phyloP scores from a whole-genome alignment of 164 flowering plant genomes.

The Nymphaea thermarum region DNA sequence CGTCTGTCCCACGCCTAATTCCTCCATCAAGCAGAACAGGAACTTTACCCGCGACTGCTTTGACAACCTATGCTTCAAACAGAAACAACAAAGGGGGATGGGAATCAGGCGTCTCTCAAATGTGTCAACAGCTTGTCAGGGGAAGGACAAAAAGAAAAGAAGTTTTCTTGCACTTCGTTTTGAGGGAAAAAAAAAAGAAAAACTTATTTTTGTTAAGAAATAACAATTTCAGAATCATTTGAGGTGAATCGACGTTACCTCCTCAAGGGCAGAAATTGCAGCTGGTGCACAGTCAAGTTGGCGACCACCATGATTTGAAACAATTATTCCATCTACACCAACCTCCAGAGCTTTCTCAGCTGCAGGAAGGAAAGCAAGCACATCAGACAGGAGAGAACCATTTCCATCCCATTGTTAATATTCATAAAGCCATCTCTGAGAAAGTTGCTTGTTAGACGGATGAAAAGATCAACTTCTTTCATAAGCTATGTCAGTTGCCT shows the following conservation, averaged over 20 bases:
- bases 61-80: slow-evolving; percentile 31
- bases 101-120: background rate
- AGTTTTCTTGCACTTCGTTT: background rate
- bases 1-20: slow-evolving; percentile 65
- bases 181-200: background rate
- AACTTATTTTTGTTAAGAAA: background rate
- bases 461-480: too few species aligned
- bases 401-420: background rate
- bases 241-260: slow-evolving; percentile 22
- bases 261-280: slow-evolving; percentile 66
- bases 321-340: slow-evolving; percentile 66
- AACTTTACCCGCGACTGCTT: slow-evolving; percentile 53
- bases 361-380: slow-evolving; percentile 11
- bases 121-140: background rate
- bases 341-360: slow-evolving; percentile 57
- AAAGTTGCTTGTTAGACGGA: background rate
- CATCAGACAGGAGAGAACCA: background rate
- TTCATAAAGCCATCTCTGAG: background rate
- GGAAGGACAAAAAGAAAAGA: background rate
- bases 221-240: background rate
- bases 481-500: too few species aligned
- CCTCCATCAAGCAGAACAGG: slow-evolving; percentile 84
- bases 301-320: slow-evolving; percentile 72
- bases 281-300: slow-evolving; percentile 70
- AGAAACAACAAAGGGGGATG: background rate